Base-by-base conservation (phyloP, 345 rosid genomes). In the Murraya koenigii region DNA sequence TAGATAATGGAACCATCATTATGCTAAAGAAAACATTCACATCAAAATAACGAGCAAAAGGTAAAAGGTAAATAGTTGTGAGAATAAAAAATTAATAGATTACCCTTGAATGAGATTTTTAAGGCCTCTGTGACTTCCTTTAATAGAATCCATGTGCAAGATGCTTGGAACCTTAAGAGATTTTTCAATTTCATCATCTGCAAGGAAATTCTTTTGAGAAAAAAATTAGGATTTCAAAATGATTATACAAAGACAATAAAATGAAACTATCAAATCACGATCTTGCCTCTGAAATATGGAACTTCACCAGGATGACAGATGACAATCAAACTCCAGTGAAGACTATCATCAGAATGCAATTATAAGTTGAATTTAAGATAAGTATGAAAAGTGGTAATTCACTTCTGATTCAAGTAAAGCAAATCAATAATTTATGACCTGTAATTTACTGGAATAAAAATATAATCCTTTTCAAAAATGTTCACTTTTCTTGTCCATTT, bases 401-500 rank as follows among this genome's bases (percentile, higher is more conserved):
- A 9, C 33, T 20, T 13, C 13, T 22, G 8, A 38, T 68, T 47
- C 58, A 7, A 49, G 66, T 49, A 66, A 56, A n/a, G 35, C 26
- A 68, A 32, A 77, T 1, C 28, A 56, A 61, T 30, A 52, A 62
- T 49, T 49, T 72, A 73, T 83, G 79, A 96, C 99, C 88, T 94
- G 92, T 83, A 96, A 80, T 96, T 96, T 72, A 96, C 94, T 76
- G 99, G 99, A 83, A 96, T 83, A 84, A 94, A 94, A 84, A 94
- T 75, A 81, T 96, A 96, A 80, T 96, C 98, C 81, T 91, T 96
- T 72, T 87, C 90, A 83, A 94, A 96, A 69, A 96, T 78, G 79
- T 94, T 87, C 84, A 96, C 89, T 84, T 91, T 92, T 84, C 92
- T 94, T 49, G 99, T 96, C 99, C 99, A 96, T 85, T 94, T 96